These are phyloP conservation scores for Calendula officinalis DNA, from an alignment of 129 eudicot species.

Conservation along the genomic window DNA sequence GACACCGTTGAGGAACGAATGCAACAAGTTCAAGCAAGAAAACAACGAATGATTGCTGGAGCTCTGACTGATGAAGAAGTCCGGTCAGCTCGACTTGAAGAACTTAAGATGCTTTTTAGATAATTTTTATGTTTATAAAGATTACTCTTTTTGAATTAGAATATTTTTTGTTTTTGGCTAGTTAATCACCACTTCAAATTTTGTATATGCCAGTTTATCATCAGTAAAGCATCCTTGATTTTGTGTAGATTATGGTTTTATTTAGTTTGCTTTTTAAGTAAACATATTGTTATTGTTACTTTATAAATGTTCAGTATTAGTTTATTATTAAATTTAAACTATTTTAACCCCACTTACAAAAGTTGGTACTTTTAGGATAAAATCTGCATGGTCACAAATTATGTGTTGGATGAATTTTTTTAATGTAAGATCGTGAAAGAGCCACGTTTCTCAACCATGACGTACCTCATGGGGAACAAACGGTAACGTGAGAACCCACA, in stretches of 20 bases:
- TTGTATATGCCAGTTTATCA: constrained; percentile 4
- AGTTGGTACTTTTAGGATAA: too few species aligned
- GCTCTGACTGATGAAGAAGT: constrained; percentile 84
- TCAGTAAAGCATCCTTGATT: background rate
- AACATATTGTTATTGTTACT: too few species aligned
- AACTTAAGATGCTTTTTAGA: constrained; percentile 79
- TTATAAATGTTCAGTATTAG: too few species aligned
- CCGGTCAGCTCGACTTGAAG: constrained; percentile 64
- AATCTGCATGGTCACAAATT: background rate
- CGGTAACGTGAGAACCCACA: constrained; percentile 21
- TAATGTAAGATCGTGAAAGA: constrained; percentile 10
- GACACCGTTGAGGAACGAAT: constrained; percentile 77
- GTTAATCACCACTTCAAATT: constrained; percentile 1
- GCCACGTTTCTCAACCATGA: constrained; percentile 24
- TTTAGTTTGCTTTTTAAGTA: too few species aligned
- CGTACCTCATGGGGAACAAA: constrained; percentile 13
- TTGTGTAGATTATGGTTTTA: background rate
- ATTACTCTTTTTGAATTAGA: background rate
- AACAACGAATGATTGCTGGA: constrained; percentile 81
- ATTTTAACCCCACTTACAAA: too few species aligned
- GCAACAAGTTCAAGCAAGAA: constrained; percentile 85
- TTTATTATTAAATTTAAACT: too few species aligned
- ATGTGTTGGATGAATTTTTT: background rate
- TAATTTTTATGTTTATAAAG: background rate
- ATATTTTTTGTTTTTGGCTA: background rate